These are phyloP conservation scores for Trametes elegans DNA, from an alignment of 768 basidiomycete species.

Conservation along the genomic window DNA sequence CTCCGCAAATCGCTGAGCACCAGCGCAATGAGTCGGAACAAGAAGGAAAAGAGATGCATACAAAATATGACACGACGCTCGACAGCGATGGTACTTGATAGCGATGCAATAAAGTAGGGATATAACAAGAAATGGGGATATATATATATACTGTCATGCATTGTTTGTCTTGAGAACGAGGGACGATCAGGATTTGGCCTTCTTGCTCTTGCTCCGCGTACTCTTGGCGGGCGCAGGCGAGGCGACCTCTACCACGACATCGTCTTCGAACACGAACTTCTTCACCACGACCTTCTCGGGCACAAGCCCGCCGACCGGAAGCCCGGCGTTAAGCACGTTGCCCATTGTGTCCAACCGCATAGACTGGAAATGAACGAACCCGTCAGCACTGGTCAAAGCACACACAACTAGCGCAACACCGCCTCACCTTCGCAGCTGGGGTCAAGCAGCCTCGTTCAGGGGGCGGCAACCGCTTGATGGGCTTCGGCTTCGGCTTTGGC, in stretches of 20 bases:
- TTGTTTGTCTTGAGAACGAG: no score
- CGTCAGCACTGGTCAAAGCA: conserved; percentile 11
- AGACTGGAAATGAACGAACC: conserved; percentile 41
- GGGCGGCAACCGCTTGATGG: conserved; percentile 40
- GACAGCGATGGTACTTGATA: conserved; percentile 16
- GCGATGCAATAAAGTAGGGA: conserved; percentile 15
- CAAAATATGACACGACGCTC: conserved; percentile 1
- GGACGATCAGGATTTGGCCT: conserved; percentile 24
- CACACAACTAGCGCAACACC: conserved; percentile 24
- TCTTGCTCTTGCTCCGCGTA: conserved; percentile 40
- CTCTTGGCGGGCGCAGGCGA: conserved; percentile 40
- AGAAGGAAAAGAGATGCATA: conserved; percentile 1
- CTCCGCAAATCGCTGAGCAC: background rate
- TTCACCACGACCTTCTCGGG: conserved; percentile 70
- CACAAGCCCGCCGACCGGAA: conserved; percentile 54
- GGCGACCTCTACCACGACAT: conserved; percentile 38
- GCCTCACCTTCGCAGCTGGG: conserved; percentile 55
- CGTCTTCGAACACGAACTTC: conserved; percentile 79
- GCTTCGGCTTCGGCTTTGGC: conserved; percentile 50
- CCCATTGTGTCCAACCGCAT: conserved; percentile 68
- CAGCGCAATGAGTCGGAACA: background rate
- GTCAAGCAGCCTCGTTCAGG: conserved; percentile 66
- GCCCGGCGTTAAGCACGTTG: conserved; percentile 59
- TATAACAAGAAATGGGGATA: conserved; percentile 15
- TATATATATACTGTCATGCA: background rate